These are phyloP conservation scores for Fusarium chuoi DNA, from an alignment of 2,329 filamentous ascomycete genomes.

Conservation along the genomic window DNA sequence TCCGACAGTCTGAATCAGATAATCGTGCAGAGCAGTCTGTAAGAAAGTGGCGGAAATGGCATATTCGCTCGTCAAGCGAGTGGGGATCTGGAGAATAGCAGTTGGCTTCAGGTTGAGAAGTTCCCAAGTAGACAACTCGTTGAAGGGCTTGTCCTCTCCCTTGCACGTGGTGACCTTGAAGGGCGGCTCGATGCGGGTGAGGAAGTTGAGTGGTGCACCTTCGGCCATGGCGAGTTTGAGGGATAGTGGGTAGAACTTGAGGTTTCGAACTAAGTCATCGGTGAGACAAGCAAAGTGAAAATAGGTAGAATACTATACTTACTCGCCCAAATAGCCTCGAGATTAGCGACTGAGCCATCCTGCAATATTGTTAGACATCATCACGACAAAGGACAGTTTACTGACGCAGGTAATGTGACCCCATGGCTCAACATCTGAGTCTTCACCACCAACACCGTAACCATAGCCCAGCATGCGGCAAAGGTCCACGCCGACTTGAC, in stretches of 20 bases:
- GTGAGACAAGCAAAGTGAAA: fast-evolving
- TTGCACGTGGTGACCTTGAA: not conserved
- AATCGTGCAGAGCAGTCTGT: not conserved
- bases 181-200: not conserved
- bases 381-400: not conserved
- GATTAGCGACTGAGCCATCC: not conserved
- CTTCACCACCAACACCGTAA: not conserved
- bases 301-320: fast-evolving
- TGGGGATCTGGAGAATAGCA: not conserved
- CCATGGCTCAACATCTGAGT: not conserved
- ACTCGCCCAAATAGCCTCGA: not conserved
- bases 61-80: not conserved
- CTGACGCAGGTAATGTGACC: not conserved
- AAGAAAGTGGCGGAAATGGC: not conserved
- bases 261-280: not conserved
- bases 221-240: not conserved
- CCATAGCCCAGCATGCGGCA: not conserved
- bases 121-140: not conserved
- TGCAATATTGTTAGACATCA: not conserved
- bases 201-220: not conserved
- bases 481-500: not conserved
- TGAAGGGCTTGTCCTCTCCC: not conserved
- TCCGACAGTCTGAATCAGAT: not conserved
- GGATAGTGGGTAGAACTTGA: not conserved
- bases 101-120: not conserved